Conservation (phyloP, 2,329 filamentous ascomycete species). For the Stachybotrys elegans region DNA sequence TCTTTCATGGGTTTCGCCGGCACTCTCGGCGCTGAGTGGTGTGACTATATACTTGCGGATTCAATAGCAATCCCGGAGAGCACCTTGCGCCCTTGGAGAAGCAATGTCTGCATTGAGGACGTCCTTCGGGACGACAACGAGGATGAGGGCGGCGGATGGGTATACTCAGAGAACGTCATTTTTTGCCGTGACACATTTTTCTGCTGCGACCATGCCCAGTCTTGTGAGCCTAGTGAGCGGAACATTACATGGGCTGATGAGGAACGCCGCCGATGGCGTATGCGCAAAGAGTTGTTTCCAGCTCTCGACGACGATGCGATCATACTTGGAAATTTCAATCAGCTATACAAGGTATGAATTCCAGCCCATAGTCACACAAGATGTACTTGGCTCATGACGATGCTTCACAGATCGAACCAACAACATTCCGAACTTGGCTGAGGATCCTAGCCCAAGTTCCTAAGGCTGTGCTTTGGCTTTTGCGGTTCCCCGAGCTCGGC, state of each 20-base stretch:
- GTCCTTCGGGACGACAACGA: slow-evolving; percentile 61
- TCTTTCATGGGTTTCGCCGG: slow-evolving; percentile 99
- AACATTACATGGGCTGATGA: slow-evolving; percentile 78
- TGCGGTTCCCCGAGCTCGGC: slow-evolving; percentile 93
- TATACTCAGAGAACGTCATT: slow-evolving; percentile 95
- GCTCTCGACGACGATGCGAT: slow-evolving; percentile 74
- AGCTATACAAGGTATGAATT: slow-evolving; percentile 82
- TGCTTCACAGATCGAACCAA: slow-evolving; percentile 91
- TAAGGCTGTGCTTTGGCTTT: slow-evolving; percentile 87
- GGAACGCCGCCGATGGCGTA: slow-evolving; percentile 75
- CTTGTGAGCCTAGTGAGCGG: slow-evolving; percentile 66
- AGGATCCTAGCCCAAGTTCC: slow-evolving; percentile 82
- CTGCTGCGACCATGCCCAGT: slow-evolving; percentile 94
- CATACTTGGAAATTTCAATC: slow-evolving; percentile 97
- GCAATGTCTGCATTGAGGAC: slow-evolving; percentile 71
- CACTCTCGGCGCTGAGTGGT: slow-evolving; percentile 95
- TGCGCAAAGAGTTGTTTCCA: slow-evolving; percentile 91
- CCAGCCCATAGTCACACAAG: neutral
- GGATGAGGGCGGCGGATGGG: slow-evolving; percentile 71
- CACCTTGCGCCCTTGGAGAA: slow-evolving; percentile 74
- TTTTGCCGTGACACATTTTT: slow-evolving; percentile 96
- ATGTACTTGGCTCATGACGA: too few relatives aligned
- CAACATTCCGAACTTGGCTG: slow-evolving; percentile 92
- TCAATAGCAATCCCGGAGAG: slow-evolving; percentile 76
- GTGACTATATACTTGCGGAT: slow-evolving; percentile 92